Evolutionary conservation across 345 rosid genomes (phyloP).

Genomic region (Moringa oleifera): DNA sequence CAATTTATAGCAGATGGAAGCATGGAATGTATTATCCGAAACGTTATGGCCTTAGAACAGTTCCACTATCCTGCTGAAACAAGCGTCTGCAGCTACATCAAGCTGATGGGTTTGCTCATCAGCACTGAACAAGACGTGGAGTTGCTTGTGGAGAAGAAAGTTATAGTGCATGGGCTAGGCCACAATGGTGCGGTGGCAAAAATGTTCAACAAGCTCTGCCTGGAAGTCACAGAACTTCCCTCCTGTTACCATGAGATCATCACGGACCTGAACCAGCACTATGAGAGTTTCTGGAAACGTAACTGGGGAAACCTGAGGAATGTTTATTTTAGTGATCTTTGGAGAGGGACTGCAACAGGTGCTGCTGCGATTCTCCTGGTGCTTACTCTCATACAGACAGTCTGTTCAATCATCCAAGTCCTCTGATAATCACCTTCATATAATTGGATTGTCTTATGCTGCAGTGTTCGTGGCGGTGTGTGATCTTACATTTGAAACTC

Average conservation of each 20-base stretch:
- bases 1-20: not conserved
- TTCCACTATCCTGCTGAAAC: slow-evolving; percentile 8
- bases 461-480: no score
- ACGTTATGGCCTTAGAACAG: slow-evolving; percentile 27
- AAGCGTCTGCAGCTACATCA: slow-evolving; percentile 13
- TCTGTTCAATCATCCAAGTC: slow-evolving; percentile 17
- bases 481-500: no score
- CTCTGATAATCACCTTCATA: no score
- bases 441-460: no score
- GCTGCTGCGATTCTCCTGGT: slow-evolving; percentile 14
- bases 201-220: slow-evolving; percentile 24
- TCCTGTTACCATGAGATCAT: not conserved
- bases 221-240: slow-evolving; percentile 2
- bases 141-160: slow-evolving; percentile 21
- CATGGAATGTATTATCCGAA: slow-evolving; percentile 16
- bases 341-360: slow-evolving; percentile 21
- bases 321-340: slow-evolving; percentile 27
- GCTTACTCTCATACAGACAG: slow-evolving; percentile 17
- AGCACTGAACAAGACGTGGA: slow-evolving; percentile 17
- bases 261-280: not conserved
- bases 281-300: not conserved
- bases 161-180: slow-evolving; percentile 19
- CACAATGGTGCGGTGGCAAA: slow-evolving; percentile 16
- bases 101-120: slow-evolving; percentile 24
- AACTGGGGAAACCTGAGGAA: slow-evolving; percentile 12